Base-by-base conservation (phyloP, 768 basidiomycete species). In the Calocybe indica region DNA sequence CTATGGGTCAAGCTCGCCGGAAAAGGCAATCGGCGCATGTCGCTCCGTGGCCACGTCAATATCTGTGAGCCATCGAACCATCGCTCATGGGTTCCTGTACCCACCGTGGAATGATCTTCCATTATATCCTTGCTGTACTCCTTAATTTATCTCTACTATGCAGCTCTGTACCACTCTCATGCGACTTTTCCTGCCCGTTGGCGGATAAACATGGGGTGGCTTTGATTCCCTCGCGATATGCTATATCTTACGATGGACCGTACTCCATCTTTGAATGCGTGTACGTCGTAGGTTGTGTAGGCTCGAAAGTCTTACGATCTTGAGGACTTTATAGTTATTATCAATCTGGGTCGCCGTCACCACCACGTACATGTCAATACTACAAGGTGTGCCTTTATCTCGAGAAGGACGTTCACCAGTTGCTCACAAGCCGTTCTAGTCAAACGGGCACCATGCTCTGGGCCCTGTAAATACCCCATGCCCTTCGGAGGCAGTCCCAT, bases 251-350 rank as follows among this genome's bases (percentile, higher is more conserved):
- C 31, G 50, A 52, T 8, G 54, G 49, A 1, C 45, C 56, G 12
- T 59, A 55, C 37, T 57, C 58, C 8, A 52, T 59, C 22, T 59
- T 59, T 40, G 58, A 59, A 14, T 59, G 58, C 39, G 45, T 59
- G 55, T 59, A 48, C 40, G 54, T 48, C 7, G 30, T 6, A 7
- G n/a, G 34, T 29, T 7, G 14, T 2, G n/a, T 33, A 14, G 32
- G 13, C 10, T 28, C 11, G 7, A 31, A 31, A 5, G 7, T 37
- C 28, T 12, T 39, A 39, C 29, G 14, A 7, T 12, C 4, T 35
- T 12, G 4, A 40, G 10, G 39, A n/a, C 13, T 31, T 33, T 29
- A 14, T 40, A 59, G 56, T 37, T 59, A 57, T 31, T 47, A 46
- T 11, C 13, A 50, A 30, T 41, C 58, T 22, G 46, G 15, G 2